Conservation (phyloP, 768 basidiomycete genomes). For the Lanmaoa pseudosensibilis region DNA sequence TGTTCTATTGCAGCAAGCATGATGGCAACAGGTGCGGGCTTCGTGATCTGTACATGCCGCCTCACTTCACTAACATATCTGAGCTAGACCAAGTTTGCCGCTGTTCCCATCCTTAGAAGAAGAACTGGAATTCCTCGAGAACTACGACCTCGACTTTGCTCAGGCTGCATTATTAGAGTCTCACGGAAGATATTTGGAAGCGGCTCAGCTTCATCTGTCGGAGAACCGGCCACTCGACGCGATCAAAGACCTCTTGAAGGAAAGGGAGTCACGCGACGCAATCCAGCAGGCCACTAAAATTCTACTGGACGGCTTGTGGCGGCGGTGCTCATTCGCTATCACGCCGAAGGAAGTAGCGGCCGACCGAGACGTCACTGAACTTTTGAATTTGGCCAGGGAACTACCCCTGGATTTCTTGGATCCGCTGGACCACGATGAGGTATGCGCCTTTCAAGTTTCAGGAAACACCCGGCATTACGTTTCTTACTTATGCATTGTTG, state of each 20-base stretch:
- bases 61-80: not conserved
- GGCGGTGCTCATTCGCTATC: conserved; percentile 41
- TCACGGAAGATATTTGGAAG: conserved; percentile 45
- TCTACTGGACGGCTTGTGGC: conserved; percentile 48
- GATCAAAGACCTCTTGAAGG: conserved; percentile 43
- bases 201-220: conserved; percentile 50
- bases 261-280: conserved; percentile 29
- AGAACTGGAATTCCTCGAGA: conserved; percentile 55
- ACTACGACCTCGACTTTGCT: conserved; percentile 50
- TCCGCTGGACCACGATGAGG: conserved; percentile 4
- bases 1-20: conserved; percentile 43
- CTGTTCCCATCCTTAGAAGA: conserved; percentile 56
- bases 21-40: conserved; percentile 20
- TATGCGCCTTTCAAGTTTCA: conserved; percentile 7
- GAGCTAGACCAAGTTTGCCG: conserved; percentile 43
- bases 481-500: not conserved
- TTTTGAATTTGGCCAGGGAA: conserved; percentile 27
- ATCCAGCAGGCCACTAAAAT: conserved; percentile 37
- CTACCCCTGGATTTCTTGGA: conserved; percentile 9
- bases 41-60: not conserved
- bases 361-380: conserved; percentile 2
- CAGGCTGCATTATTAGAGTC: conserved; percentile 45
- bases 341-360: conserved; percentile 2
- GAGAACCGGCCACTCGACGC: conserved; percentile 51
- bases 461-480: not conserved